phyloP scores from a whole-genome alignment of 495 filamentous ascomycete genomes.

The Tuber indicum region DNA sequence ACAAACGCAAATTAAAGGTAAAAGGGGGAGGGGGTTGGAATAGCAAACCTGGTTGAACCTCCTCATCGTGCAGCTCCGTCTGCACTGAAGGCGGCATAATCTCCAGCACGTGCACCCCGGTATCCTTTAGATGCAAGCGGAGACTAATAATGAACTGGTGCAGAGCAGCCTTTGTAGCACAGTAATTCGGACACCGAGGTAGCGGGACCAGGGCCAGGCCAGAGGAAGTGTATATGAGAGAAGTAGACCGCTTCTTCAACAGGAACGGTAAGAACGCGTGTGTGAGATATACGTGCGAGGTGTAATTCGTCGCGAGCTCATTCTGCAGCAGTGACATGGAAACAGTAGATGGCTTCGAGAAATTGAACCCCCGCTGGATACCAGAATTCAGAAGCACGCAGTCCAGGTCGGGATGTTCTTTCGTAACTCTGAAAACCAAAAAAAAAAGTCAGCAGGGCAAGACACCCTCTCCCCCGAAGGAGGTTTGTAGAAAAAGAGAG shows the following conservation, averaged over 20 bases:
- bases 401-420: slow-evolving; percentile 54
- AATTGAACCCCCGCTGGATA: slow-evolving; percentile 55
- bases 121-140: slow-evolving; percentile 52
- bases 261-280: slow-evolving; percentile 61
- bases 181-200: slow-evolving; percentile 51
- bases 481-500: background rate
- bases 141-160: slow-evolving; percentile 54
- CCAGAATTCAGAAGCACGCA: slow-evolving; percentile 55
- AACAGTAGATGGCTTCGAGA: slow-evolving; percentile 54
- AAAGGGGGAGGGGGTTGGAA: background rate
- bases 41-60: slow-evolving; percentile 44
- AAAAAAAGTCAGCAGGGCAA: background rate
- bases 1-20: background rate
- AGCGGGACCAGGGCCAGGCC: slow-evolving; percentile 54
- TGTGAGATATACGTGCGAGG: slow-evolving; percentile 55
- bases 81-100: slow-evolving; percentile 62
- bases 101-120: slow-evolving; percentile 56
- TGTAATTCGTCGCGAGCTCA: slow-evolving; percentile 65
- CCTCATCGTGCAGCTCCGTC: slow-evolving; percentile 55
- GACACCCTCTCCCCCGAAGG: background rate
- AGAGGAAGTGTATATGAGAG: slow-evolving; percentile 51
- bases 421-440: slow-evolving; percentile 48
- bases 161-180: slow-evolving; percentile 55
- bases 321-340: slow-evolving; percentile 50
- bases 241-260: slow-evolving; percentile 47